These are phyloP conservation scores for Mediolabrus comicus DNA, from an alignment of 108 stramenopile species.

Conservation along the genomic window DNA sequence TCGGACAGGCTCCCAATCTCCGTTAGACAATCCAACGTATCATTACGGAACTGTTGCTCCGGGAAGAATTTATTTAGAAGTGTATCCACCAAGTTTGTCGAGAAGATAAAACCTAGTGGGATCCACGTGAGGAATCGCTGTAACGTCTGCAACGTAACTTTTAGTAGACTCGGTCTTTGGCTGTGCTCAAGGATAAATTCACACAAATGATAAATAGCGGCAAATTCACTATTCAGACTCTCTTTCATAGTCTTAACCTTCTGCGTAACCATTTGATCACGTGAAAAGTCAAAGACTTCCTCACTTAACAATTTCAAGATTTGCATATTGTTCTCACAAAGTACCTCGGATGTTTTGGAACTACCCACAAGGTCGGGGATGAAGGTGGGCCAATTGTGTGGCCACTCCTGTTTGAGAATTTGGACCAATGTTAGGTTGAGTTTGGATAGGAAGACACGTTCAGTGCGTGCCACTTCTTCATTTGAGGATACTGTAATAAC, in stretches of 20 bases:
- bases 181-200: constrained; percentile 93
- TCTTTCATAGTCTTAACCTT: constrained; percentile 91
- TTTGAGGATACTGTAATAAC: constrained; percentile 90
- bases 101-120: constrained; percentile 97
- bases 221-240: constrained; percentile 91
- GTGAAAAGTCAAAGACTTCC: constrained; percentile 98
- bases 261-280: constrained; percentile 95
- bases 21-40: constrained; percentile 95
- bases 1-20: constrained; percentile 94
- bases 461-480: constrained; percentile 52
- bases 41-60: constrained; percentile 86
- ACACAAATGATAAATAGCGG: constrained; percentile 95
- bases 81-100: constrained; percentile 88
- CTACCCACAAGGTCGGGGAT: constrained; percentile 95
- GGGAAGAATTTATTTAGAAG: constrained; percentile 95
- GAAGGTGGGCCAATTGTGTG: constrained; percentile 99
- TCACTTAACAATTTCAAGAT: constrained; percentile 97
- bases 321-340: constrained; percentile 99
- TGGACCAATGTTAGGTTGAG: constrained; percentile 96
- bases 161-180: constrained; percentile 78
- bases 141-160: constrained; percentile 92
- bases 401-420: constrained; percentile 99
- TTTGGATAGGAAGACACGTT: constrained; percentile 81
- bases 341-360: constrained; percentile 85
- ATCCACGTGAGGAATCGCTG: constrained; percentile 99